phyloP scores from a whole-genome alignment of 2,329 filamentous ascomycete species.

The Pyrenochaeta sp. region DNA sequence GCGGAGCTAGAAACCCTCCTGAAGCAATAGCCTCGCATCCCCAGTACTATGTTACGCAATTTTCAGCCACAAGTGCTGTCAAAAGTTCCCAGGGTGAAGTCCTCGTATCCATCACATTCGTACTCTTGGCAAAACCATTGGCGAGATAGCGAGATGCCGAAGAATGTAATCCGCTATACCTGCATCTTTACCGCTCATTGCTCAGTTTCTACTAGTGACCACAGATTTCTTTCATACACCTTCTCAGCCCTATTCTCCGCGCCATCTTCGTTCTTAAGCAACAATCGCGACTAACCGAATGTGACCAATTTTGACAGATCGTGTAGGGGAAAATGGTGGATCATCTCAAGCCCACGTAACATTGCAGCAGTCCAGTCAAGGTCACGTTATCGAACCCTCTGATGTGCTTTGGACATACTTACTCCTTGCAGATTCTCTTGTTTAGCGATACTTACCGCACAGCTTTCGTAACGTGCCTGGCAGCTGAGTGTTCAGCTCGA shows the following conservation, averaged over 20 bases:
- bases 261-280: background rate
- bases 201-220: background rate
- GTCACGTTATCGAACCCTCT: background rate
- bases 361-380: background rate
- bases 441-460: background rate
- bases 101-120: background rate
- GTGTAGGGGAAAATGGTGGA: background rate
- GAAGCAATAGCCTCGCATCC: constrained; percentile 34
- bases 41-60: background rate
- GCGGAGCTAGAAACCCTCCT: constrained; percentile 76
- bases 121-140: background rate
- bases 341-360: background rate
- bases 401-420: background rate
- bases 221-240: background rate
- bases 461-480: background rate
- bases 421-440: background rate
- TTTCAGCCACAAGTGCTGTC: background rate
- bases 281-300: background rate
- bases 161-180: background rate
- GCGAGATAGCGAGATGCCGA: background rate
- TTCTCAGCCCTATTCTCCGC: background rate
- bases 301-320: background rate
- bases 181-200: background rate
- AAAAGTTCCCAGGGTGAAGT: background rate
- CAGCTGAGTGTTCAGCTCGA: constrained; percentile 12